Evolutionary conservation across 345 rosid genomes (phyloP).

Genomic region (Limnanthes douglasii): DNA sequence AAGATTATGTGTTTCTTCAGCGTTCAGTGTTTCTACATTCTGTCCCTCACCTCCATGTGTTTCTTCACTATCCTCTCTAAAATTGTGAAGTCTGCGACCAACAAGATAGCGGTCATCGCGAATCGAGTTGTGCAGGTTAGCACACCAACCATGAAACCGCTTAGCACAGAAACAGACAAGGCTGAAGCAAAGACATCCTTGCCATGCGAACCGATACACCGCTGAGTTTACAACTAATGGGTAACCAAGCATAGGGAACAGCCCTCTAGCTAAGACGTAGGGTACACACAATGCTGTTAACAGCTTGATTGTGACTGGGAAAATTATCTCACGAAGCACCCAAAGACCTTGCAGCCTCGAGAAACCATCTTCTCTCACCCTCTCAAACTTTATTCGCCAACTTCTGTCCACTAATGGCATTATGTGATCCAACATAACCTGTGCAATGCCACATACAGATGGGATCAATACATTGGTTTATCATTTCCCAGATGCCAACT

Average conservation of each 20-base stretch:
- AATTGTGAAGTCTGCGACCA: constrained; percentile 93
- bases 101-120: constrained; percentile 91
- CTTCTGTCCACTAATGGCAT: constrained; percentile 86
- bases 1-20: constrained; percentile 10
- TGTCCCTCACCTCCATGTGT: constrained; percentile 14
- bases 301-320: constrained; percentile 86
- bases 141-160: constrained; percentile 86
- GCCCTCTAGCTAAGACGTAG: constrained; percentile 80
- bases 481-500: no score
- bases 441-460: constrained; percentile 1
- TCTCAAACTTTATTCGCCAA: constrained; percentile 85
- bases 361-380: constrained; percentile 94
- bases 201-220: constrained; percentile 92
- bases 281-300: constrained; percentile 90
- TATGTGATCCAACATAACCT: constrained; percentile 99
- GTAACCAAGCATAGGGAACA: constrained; percentile 85
- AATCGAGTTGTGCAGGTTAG: constrained; percentile 96
- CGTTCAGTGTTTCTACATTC: constrained; percentile 9
- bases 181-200: constrained; percentile 80
- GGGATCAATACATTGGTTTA: neutral
- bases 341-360: constrained; percentile 87
- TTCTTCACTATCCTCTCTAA: constrained; percentile 33
- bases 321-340: constrained; percentile 84
- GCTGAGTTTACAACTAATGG: constrained; percentile 89
- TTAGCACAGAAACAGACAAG: constrained; percentile 65